These are phyloP conservation scores for Sinapis alba DNA, from an alignment of 441 rosid genomes.

Conservation along the genomic window DNA sequence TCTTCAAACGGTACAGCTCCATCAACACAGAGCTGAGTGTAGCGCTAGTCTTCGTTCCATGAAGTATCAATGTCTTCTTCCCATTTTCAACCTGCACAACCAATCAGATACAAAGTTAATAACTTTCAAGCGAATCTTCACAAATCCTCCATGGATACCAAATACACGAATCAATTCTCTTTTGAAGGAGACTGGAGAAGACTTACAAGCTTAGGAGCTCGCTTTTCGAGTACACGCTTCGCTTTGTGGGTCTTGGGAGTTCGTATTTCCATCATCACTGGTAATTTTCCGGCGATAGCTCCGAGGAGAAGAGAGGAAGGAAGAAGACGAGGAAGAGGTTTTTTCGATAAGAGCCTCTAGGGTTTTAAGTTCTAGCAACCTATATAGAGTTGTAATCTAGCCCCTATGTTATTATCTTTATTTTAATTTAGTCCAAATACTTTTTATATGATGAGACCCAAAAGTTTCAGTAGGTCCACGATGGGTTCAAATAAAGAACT, in stretches of 20 bases:
- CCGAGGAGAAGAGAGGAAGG: background rate
- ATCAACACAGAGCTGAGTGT: conserved; percentile 65
- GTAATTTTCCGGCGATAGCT: conserved; percentile 23
- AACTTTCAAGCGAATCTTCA: background rate
- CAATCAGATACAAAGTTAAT: background rate
- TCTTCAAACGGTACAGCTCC: conserved; percentile 76
- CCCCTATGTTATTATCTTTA: background rate
- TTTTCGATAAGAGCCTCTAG: conserved; percentile 30
- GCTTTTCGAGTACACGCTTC: conserved; percentile 68
- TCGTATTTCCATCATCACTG: conserved; percentile 58
- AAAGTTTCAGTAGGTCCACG: background rate
- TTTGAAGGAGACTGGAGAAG: background rate
- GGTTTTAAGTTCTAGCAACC: conserved; percentile 30
- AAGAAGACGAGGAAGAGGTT: conserved; percentile 6
- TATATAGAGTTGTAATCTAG: background rate
- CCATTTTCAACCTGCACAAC: conserved; percentile 77
- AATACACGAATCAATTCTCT: background rate
- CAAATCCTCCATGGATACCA: background rate
- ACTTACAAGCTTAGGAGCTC: conserved; percentile 78
- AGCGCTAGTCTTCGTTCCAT: conserved; percentile 82
- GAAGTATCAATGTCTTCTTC: conserved; percentile 90
- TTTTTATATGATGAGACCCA: background rate
- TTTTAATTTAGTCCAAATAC: background rate
- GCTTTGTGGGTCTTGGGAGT: conserved; percentile 58
- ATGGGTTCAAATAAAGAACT: background rate